phyloP scores from a whole-genome alignment of 2,329 filamentous ascomycete species.

The Botrytis pseudocinerea region DNA sequence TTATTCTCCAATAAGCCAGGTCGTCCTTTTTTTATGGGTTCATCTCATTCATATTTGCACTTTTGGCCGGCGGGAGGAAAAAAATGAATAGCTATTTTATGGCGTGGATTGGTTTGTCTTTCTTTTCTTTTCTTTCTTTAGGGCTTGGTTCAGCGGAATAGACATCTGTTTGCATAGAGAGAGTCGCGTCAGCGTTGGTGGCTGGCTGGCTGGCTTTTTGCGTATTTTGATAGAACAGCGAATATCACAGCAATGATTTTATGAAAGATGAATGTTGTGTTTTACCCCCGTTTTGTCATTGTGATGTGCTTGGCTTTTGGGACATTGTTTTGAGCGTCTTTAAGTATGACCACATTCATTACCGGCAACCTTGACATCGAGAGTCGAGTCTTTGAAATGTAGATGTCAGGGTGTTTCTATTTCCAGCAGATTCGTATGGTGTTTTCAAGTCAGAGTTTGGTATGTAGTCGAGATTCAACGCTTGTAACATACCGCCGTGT shows the following conservation, averaged over 20 bases:
- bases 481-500: not conserved
- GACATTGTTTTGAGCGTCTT: not conserved
- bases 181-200: constrained; percentile 5
- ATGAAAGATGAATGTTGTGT: not conserved
- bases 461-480: not conserved
- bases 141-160: constrained; percentile 1
- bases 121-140: not conserved
- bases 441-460: not conserved
- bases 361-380: not conserved
- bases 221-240: not conserved
- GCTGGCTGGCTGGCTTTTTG: not conserved
- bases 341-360: not conserved
- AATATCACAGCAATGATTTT: constrained; percentile 2
- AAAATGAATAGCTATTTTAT: not conserved
- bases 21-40: not conserved
- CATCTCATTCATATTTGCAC: not conserved
- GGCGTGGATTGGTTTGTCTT: not conserved
- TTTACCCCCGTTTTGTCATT: not conserved
- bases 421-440: not conserved
- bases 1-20: not conserved
- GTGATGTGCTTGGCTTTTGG: not conserved
- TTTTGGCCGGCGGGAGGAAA: not conserved
- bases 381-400: not conserved
- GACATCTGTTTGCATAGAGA: constrained; percentile 10
- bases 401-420: not conserved